Percentiles rank a stretch among this genome's conserved stretches.
Evolutionary conservation across 1,139 yeast species (phyloP).

Genomic region (Candida glucosophila): DNA sequence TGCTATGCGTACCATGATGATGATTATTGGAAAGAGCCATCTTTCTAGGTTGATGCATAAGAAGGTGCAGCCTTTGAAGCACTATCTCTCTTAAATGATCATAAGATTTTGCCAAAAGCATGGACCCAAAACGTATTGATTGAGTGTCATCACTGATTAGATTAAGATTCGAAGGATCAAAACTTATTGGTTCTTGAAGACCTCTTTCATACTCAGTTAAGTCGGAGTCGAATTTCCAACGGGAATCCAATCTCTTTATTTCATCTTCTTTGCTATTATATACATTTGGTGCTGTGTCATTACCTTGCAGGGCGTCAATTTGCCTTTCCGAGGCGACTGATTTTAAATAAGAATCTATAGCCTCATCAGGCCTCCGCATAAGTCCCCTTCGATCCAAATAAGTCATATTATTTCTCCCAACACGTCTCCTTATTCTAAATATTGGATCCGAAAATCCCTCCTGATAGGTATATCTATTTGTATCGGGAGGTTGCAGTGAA

Average conservation of each 20-base stretch:
- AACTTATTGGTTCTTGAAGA: constrained; percentile 44
- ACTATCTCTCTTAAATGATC: constrained; percentile 52
- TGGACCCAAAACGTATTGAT: constrained; percentile 82
- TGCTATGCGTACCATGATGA: too few species aligned
- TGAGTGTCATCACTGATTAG: constrained; percentile 84
- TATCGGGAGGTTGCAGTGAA: constrained; percentile 13
- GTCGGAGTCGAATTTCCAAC: constrained; percentile 74
- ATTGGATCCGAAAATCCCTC: constrained; percentile 52
- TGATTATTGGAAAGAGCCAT: constrained; percentile 37
- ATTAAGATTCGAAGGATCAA: constrained; percentile 63
- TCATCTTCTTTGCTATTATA: constrained; percentile 52
- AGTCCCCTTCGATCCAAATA: constrained; percentile 66
- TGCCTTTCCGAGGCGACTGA: constrained; percentile 24
- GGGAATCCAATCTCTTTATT: constrained; percentile 50
- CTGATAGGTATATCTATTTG: too few species aligned
- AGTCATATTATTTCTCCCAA: constrained; percentile 62
- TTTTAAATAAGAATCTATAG: constrained; percentile 18
- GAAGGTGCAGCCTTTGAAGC: constrained; percentile 37
- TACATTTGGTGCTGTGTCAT: constrained; percentile 22
- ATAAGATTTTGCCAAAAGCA: constrained; percentile 80
- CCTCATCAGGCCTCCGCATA: constrained; percentile 20
- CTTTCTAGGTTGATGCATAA: constrained; percentile 38
- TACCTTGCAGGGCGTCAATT: constrained; percentile 7
- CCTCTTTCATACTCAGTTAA: constrained; percentile 40
- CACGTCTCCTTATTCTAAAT: constrained; percentile 63